These are phyloP conservation scores for Sarcodon sp. DNA, from an alignment of 768 basidiomycete species.

Conservation along the genomic window DNA sequence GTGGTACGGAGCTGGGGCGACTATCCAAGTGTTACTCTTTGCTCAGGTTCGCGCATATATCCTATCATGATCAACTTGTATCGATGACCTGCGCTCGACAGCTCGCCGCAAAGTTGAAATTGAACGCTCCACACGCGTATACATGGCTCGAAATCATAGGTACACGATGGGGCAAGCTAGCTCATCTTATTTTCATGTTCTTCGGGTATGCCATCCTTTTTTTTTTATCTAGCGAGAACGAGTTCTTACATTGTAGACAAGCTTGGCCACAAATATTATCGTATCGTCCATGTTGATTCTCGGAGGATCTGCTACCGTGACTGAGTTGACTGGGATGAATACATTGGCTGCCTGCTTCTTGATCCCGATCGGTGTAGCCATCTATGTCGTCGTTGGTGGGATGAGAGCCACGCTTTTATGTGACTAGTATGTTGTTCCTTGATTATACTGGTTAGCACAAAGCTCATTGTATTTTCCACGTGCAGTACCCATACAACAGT, in stretches of 20 bases:
- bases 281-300: slow-evolving; percentile 80
- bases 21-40: slow-evolving; percentile 83
- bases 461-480: not conserved
- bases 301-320: slow-evolving; percentile 81
- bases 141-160: slow-evolving; percentile 86
- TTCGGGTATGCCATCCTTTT: slow-evolving; percentile 38
- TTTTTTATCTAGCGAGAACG: not conserved
- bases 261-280: slow-evolving; percentile 83
- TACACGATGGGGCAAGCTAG: slow-evolving; percentile 64
- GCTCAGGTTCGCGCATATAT: slow-evolving; percentile 38
- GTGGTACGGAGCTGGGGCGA: slow-evolving; percentile 90
- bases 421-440: slow-evolving; percentile 55
- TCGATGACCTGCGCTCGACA: slow-evolving; percentile 14
- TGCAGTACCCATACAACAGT: slow-evolving; percentile 75
- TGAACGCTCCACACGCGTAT: slow-evolving; percentile 80
- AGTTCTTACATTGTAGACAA: slow-evolving; percentile 9
- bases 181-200: slow-evolving; percentile 80
- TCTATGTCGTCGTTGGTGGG: slow-evolving; percentile 80
- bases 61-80: not conserved
- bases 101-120: slow-evolving; percentile 84
- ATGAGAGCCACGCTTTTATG: slow-evolving; percentile 81
- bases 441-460: not conserved
- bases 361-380: slow-evolving; percentile 76
- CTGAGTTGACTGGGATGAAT: slow-evolving; percentile 78
- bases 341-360: slow-evolving; percentile 88